These are phyloP conservation scores for Bruguiera gymnorhiza DNA, from an alignment of 345 rosid species.

Conservation along the genomic window DNA sequence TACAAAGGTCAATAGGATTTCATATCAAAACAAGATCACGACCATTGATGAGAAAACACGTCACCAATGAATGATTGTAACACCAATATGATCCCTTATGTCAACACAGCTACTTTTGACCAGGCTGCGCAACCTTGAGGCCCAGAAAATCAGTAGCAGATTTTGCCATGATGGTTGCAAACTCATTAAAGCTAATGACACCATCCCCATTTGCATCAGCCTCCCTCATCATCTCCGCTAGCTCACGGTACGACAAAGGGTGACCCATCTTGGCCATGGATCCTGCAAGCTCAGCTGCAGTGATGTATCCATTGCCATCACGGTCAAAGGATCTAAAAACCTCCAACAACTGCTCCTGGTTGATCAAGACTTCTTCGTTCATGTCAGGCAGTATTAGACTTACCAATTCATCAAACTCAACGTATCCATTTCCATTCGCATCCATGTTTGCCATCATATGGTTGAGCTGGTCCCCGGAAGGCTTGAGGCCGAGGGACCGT, in stretches of 20 bases:
- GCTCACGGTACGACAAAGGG: slow-evolving; percentile 62
- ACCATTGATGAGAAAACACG: background rate
- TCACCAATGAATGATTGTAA: background rate
- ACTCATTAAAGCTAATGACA: slow-evolving; percentile 76
- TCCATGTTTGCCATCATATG: slow-evolving; percentile 59
- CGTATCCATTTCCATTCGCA: slow-evolving; percentile 68
- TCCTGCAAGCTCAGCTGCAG: slow-evolving; percentile 72
- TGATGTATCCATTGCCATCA: slow-evolving; percentile 66
- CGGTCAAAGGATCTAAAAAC: slow-evolving; percentile 63
- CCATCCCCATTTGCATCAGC: slow-evolving; percentile 93
- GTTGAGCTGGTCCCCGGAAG: slow-evolving; percentile 73
- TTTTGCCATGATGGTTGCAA: slow-evolving; percentile 70
- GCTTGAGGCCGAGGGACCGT: slow-evolving; percentile 81
- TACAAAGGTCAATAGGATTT: background rate
- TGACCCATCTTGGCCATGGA: slow-evolving; percentile 87
- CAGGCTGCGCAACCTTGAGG: slow-evolving; percentile 24
- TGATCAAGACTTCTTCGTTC: slow-evolving; percentile 52
- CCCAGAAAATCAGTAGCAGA: slow-evolving; percentile 83
- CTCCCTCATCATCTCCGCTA: slow-evolving; percentile 81
- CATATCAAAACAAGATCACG: background rate
- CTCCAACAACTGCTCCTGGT: slow-evolving; percentile 60
- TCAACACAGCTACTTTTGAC: too few relatives aligned
- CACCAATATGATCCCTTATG: background rate
- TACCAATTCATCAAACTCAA: slow-evolving; percentile 85
- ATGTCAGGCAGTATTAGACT: slow-evolving; percentile 62